Base-by-base conservation (phyloP, 768 basidiomycete species). In the Porpolomopsis calyptriformis region DNA sequence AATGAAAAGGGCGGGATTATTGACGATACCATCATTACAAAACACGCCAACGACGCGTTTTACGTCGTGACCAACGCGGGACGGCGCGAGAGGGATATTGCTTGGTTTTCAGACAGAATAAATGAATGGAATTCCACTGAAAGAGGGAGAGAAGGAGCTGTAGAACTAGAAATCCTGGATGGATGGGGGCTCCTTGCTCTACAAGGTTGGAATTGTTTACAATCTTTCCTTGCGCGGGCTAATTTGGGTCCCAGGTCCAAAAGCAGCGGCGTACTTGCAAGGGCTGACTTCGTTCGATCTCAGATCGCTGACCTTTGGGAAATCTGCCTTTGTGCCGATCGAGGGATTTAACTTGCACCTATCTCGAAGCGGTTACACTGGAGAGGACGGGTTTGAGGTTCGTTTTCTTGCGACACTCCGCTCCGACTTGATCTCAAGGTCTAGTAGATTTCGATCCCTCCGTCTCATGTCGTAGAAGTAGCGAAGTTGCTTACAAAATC, bases 11-110 rank as follows among this genome's bases (percentile, higher is more conserved):
- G 96, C 1, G 96, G 96, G 6, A 97, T 98, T 53, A 86, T 99
- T 45, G 94, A 99, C 64, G 96, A 99, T 60, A 85, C 85, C 16
- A 77, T 98, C 60, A 79, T 97, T 59, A 88, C 86, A 18, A 90
- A 88, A 56, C 89, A 93, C 59, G 73, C 80, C 0, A 57, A 74
- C 4, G 73, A 82, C 54, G 78, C 82, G 0, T 98, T 79, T 66
- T 99, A 97, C 59, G 85, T 97, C 45, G 94, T 99, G 20, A 99
- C 96, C 0, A 98, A 98, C 58, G 94, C 94, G 0, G 92, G 89
- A 1, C 68, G 94, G 29, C 74, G 90, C 20, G 78, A 80, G 2
- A 74, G 79, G 52, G 94, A 96, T 57, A 70, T 92, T 8, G 67
- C 76, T 2, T 92, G 87, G 85, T 81, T 98, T 56, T 55, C 58